A percentile compares a stretch with the other conserved stretches of the same genome.
Conservation (phyloP, 2,329 filamentous ascomycete genomes). For the Fusarium dimerum region DNA sequence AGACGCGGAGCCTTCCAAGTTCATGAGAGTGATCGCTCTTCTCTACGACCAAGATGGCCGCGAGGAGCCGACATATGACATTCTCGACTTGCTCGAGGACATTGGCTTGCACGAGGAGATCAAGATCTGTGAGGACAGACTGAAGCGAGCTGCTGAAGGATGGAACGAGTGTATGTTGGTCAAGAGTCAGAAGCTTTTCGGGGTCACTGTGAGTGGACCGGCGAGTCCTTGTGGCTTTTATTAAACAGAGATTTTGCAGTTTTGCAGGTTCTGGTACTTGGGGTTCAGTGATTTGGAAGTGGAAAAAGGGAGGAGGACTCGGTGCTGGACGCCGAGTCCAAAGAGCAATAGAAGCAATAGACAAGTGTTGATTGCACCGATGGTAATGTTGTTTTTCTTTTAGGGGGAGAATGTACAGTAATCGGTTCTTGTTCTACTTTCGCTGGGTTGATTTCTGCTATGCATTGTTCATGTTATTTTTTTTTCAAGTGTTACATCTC, state of each 20-base stretch:
- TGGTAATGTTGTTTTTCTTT: background rate
- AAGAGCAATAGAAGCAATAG: background rate
- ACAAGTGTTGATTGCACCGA: background rate
- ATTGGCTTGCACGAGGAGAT: slow-evolving; percentile 35
- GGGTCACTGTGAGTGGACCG: background rate
- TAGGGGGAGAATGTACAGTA: background rate
- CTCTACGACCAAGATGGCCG: slow-evolving; percentile 10
- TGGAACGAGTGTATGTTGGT: slow-evolving; percentile 27
- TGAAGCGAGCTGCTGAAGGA: slow-evolving; percentile 26
- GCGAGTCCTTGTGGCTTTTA: background rate
- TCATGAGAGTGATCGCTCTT: slow-evolving; percentile 29
- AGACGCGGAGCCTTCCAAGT: slow-evolving; percentile 31
- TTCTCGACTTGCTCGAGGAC: slow-evolving; percentile 38
- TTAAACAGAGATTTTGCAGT: background rate
- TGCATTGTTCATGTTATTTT: too few relatives aligned
- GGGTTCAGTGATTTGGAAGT: background rate
- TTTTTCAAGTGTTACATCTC: too few relatives aligned
- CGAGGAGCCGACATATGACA: slow-evolving; percentile 32
- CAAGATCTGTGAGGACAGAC: slow-evolving; percentile 23
- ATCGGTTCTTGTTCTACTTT: too few relatives aligned
- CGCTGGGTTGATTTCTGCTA: too few relatives aligned
- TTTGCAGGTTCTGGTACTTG: background rate
- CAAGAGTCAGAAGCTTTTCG: background rate
- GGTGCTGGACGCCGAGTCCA: background rate
- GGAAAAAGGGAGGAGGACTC: background rate